Percentiles rank a stretch among this genome's conserved stretches.
Evolutionary conservation across 306 rosid genomes (phyloP).

Genomic region (Inga oerstediana): DNA sequence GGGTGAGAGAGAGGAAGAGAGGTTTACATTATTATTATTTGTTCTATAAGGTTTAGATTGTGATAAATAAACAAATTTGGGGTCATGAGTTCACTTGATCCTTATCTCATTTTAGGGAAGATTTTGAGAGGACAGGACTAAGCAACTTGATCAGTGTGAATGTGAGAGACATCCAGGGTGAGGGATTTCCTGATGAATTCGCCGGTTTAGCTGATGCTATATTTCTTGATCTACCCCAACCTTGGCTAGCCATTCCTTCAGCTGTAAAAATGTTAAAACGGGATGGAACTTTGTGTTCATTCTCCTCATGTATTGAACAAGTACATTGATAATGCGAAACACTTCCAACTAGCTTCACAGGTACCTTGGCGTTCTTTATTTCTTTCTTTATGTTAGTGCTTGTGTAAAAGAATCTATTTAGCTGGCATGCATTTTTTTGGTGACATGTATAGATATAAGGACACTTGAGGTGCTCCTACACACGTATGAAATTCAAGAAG

Average conservation of each 20-base stretch:
- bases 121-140: constrained; percentile 84
- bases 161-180: constrained; percentile 85
- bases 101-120: constrained; percentile 51
- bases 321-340: constrained; percentile 71
- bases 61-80: neutral
- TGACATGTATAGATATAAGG: constrained; percentile 64
- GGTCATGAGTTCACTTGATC: constrained; percentile 10
- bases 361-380: constrained; percentile 48
- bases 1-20: neutral
- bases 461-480: constrained; percentile 87
- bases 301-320: constrained; percentile 78
- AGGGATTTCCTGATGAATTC: constrained; percentile 80
- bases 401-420: neutral
- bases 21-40: neutral
- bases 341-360: constrained; percentile 64
- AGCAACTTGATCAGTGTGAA: constrained; percentile 67
- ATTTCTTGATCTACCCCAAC: constrained; percentile 92
- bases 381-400: neutral
- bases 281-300: constrained; percentile 77
- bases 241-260: constrained; percentile 89
- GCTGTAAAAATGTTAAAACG: constrained; percentile 69
- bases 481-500: constrained; percentile 70
- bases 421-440: neutral
- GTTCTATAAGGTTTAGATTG: neutral
- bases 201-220: constrained; percentile 62